These are phyloP conservation scores for Rubroboletus satanas DNA, from an alignment of 768 basidiomycete species.

Conservation along the genomic window DNA sequence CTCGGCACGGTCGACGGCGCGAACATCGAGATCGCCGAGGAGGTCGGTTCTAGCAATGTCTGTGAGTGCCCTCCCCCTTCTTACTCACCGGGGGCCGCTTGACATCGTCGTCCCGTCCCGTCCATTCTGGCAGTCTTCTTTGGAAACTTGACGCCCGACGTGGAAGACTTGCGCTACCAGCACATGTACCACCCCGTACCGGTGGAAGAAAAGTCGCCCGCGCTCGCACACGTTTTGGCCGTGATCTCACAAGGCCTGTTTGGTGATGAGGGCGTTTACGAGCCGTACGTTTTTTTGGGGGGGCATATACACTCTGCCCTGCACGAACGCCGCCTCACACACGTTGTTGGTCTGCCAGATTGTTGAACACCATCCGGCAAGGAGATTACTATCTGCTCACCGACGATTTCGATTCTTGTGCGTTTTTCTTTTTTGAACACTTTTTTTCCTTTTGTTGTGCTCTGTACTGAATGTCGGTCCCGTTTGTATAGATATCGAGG, in stretches of 20 bases:
- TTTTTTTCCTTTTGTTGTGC: not conserved
- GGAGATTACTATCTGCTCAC: conserved; percentile 78
- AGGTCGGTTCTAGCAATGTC: conserved; percentile 89
- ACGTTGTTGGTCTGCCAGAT: conserved; percentile 21
- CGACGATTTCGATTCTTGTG: conserved; percentile 94
- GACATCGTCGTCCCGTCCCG: not conserved
- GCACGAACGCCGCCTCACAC: not conserved
- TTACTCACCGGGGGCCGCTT: not conserved
- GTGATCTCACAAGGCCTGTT: conserved; percentile 75
- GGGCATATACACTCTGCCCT: too few species aligned
- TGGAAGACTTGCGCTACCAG: conserved; percentile 82
- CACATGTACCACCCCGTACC: conserved; percentile 81
- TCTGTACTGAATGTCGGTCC: not conserved
- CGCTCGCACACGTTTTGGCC: conserved; percentile 74
- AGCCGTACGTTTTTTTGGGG: conserved; percentile 56
- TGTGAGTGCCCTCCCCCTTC: conserved; percentile 39
- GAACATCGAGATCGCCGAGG: conserved; percentile 95
- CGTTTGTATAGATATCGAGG: conserved; percentile 62
- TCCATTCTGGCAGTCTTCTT: conserved; percentile 78
- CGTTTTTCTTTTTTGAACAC: conserved; percentile 20
- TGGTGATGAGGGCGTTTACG: conserved; percentile 77
- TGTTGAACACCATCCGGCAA: conserved; percentile 73
- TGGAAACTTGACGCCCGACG: conserved; percentile 81
- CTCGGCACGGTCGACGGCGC: conserved; percentile 94
- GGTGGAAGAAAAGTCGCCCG: conserved; percentile 79